Evolutionary conservation across 2,329 filamentous ascomycete species (phyloP).

Genomic region (Didymellaceae sp.): DNA sequence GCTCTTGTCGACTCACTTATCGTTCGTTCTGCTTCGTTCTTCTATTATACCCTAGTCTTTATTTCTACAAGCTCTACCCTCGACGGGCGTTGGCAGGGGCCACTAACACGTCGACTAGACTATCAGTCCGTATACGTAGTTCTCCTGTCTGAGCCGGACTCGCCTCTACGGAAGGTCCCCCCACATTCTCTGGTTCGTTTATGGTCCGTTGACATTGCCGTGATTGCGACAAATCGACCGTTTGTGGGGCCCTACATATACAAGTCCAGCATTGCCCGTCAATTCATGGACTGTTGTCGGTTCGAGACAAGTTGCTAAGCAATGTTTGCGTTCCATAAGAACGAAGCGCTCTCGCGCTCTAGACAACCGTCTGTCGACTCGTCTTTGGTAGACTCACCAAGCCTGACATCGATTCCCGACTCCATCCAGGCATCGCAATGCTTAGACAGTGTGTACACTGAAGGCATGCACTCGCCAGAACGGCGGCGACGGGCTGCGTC

Average conservation of each 20-base stretch:
- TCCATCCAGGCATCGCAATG: constrained; percentile 32
- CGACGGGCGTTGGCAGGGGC: constrained; percentile 27
- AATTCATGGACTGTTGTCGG: constrained; percentile 27
- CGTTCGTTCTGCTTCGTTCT: constrained; percentile 4
- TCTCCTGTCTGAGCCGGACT: constrained; percentile 28
- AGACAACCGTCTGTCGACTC: constrained; percentile 46
- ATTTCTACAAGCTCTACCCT: constrained; percentile 22
- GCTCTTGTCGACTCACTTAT: constrained; percentile 1
- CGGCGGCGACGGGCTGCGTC: constrained; percentile 29
- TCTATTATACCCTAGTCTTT: constrained; percentile 17
- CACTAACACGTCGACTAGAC: constrained; percentile 36
- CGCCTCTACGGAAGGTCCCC: constrained; percentile 34
- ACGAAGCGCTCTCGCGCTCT: constrained; percentile 36
- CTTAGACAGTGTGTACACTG: constrained; percentile 32
- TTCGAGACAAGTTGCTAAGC: constrained; percentile 20
- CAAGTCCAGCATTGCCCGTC: constrained; percentile 29
- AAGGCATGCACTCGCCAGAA: constrained; percentile 41
- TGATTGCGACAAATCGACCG: constrained; percentile 7
- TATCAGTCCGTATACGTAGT: constrained; percentile 8
- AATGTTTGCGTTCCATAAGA: constrained; percentile 49
- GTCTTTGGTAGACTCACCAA: constrained; percentile 29
- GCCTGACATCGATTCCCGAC: constrained; percentile 32
- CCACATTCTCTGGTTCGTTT: constrained; percentile 29
- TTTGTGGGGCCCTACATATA: constrained; percentile 37
- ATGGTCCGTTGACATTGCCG: constrained; percentile 35